phyloP scores from a whole-genome alignment of 148 eudicot species.

The Diospyros kaki region DNA sequence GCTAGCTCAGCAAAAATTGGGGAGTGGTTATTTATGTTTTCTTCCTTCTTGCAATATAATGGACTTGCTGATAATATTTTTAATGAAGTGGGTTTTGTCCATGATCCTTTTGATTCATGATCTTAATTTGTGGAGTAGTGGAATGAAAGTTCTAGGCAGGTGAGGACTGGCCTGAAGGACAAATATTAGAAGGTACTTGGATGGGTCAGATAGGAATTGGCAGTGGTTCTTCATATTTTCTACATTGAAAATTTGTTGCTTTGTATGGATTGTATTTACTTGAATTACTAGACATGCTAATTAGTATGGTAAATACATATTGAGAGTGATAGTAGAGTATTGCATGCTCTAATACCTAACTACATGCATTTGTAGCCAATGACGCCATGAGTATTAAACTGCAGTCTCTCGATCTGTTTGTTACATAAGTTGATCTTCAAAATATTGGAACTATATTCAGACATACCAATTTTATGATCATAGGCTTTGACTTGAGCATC shows the following conservation, averaged over 20 bases:
- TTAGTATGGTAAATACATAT: neutral
- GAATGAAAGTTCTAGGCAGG: neutral
- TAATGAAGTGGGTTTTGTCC: no score
- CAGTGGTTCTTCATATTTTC: neutral
- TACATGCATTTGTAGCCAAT: no score
- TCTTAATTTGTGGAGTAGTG: neutral
- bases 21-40: no score
- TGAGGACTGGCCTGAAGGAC: neutral
- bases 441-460: neutral
- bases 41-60: no score
- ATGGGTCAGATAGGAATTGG: neutral
- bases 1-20: no score
- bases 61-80: no score
- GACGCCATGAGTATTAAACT: neutral
- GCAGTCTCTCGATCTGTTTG: neutral
- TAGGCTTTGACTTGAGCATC: no score
- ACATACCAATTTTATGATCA: neutral
- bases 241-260: neutral
- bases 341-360: no score
- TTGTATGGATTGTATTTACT: neutral
- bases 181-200: neutral
- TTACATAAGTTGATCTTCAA: constrained; percentile 2
- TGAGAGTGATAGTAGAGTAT: no score
- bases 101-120: neutral
- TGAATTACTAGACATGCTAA: neutral